Percentiles rank a stretch among this genome's conserved stretches.
These are phyloP conservation scores for Thelonectria discophora DNA, from an alignment of 2,329 filamentous ascomycete genomes.

Conservation along the genomic window DNA sequence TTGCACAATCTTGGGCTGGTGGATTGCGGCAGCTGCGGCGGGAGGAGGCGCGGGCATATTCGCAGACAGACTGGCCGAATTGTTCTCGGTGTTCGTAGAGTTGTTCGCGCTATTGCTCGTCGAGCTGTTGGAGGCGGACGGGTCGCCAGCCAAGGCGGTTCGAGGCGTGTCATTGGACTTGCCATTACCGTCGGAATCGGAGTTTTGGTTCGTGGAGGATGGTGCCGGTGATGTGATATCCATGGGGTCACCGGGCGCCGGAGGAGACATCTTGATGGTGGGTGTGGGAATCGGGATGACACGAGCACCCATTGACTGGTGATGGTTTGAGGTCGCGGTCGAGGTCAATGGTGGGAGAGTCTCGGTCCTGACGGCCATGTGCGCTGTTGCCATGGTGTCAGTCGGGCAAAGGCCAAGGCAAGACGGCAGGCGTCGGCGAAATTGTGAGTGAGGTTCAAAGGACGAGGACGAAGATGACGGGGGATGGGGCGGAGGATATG, in stretches of 20 bases:
- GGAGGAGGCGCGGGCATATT: slow-evolving; percentile 62
- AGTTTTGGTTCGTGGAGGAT: slow-evolving; percentile 55
- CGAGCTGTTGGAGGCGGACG: slow-evolving; percentile 37
- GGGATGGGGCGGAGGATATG: slow-evolving; percentile 28
- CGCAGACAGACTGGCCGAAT: slow-evolving; percentile 41
- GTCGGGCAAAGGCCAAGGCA: slow-evolving; percentile 33
- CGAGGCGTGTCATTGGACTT: slow-evolving; percentile 49
- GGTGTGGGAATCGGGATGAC: slow-evolving; percentile 67
- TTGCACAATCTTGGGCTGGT: slow-evolving; percentile 97
- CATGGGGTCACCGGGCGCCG: slow-evolving; percentile 68
- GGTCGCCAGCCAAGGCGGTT: slow-evolving; percentile 52
- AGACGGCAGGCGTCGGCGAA: slow-evolving; percentile 24
- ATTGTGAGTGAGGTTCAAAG: not conserved
- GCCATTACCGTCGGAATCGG: slow-evolving; percentile 53
- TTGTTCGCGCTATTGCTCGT: slow-evolving; percentile 34
- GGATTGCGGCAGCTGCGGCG: slow-evolving; percentile 76
- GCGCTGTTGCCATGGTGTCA: slow-evolving; percentile 50
- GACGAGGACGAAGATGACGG: slow-evolving; percentile 30
- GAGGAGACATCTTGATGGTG: slow-evolving; percentile 66
- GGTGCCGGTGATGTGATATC: slow-evolving; percentile 65
- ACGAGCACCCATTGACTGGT: slow-evolving; percentile 59
- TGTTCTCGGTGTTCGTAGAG: slow-evolving; percentile 27
- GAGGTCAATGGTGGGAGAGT: slow-evolving; percentile 56
- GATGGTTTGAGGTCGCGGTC: slow-evolving; percentile 50
- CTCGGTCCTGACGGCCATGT: slow-evolving; percentile 64